A percentile compares a stretch with the other conserved stretches of the same genome.
These are phyloP conservation scores for Cordyceps javanica DNA, from an alignment of 2,329 filamentous ascomycete genomes.

Conservation along the genomic window DNA sequence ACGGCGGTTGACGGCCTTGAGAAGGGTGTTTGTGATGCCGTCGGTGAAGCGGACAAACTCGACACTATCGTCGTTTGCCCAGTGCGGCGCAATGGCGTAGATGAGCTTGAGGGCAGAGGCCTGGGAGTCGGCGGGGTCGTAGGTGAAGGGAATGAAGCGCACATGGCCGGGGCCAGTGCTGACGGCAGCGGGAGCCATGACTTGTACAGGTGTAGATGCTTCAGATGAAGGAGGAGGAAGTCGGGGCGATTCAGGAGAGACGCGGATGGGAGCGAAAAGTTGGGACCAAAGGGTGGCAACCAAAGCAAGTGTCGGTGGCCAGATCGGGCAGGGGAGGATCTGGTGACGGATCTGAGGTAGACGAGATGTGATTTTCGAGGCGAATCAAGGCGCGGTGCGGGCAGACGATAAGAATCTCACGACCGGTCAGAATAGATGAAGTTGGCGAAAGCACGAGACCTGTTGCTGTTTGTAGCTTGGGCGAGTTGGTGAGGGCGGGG, in stretches of 20 bases:
- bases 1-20: conserved; percentile 67
- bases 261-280: conserved; percentile 10
- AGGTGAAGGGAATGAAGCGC: conserved; percentile 66
- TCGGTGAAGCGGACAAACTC: conserved; percentile 91
- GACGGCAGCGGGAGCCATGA: conserved; percentile 30
- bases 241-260: conserved; percentile 10
- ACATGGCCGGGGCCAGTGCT: conserved; percentile 37
- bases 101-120: conserved; percentile 75
- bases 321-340: conserved; percentile 10
- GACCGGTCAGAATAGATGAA: conserved; percentile 15
- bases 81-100: conserved; percentile 73
- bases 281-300: background rate
- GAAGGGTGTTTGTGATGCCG: conserved; percentile 92
- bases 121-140: conserved; percentile 71
- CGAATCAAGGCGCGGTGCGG: conserved; percentile 9
- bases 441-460: conserved; percentile 32
- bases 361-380: background rate
- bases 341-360: background rate
- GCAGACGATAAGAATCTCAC: conserved; percentile 10
- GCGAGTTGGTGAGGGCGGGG: conserved; percentile 20
- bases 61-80: conserved; percentile 70
- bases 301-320: conserved; percentile 10
- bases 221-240: background rate
- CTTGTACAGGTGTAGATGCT: conserved; percentile 13
- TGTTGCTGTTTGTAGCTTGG: conserved; percentile 30